Conservation (phyloP, 106 monocot genomes). For the Hemerocallis citrina region DNA sequence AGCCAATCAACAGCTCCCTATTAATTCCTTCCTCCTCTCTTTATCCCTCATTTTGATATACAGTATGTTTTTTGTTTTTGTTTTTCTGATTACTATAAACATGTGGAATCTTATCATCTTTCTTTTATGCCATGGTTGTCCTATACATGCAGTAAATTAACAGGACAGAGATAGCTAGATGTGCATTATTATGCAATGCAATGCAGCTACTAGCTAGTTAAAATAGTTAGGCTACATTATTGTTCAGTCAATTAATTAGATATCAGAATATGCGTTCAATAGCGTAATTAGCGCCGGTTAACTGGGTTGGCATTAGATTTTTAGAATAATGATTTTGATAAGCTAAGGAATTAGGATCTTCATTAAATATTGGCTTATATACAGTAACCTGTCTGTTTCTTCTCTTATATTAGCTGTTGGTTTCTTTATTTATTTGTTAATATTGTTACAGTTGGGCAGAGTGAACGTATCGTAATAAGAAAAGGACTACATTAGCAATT, state of each 20-base stretch:
- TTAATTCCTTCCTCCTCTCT: constrained; percentile 8
- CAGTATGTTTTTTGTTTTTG: background rate
- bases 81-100: background rate
- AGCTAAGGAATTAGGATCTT: no score
- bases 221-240: constrained; percentile 1
- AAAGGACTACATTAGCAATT: no score
- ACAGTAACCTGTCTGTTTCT: no score
- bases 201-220: background rate
- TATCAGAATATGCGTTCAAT: background rate
- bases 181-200: no score
- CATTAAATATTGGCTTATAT: no score
- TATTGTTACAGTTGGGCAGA: no score
- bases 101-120: constrained; percentile 5
- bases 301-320: background rate
- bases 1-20: constrained; percentile 14
- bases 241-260: constrained; percentile 5
- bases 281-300: constrained; percentile 4
- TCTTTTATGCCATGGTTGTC: background rate
- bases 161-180: no score
- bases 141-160: no score
- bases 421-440: no score
- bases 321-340: background rate
- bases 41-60: constrained; percentile 5
- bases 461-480: no score
- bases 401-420: no score